phyloP scores from a whole-genome alignment of 2,329 filamentous ascomycete species.

The Penicillium sp. region DNA sequence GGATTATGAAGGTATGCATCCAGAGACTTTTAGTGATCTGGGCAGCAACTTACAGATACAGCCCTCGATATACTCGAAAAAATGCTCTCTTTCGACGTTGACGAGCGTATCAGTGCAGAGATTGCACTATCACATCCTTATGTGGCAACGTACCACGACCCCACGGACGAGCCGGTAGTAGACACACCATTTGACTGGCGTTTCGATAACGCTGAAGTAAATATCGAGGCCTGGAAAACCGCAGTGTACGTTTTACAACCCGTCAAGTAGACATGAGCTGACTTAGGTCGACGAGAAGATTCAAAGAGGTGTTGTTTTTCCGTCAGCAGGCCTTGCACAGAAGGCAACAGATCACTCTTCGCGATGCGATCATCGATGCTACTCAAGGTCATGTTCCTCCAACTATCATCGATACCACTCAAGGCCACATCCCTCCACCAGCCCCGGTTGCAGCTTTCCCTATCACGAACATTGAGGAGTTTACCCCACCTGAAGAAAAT shows the following conservation, averaged over 20 bases:
- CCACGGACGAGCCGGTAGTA: slow-evolving; percentile 89
- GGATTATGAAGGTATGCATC: not conserved
- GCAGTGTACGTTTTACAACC: not conserved
- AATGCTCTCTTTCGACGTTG: slow-evolving; percentile 96
- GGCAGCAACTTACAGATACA: slow-evolving; percentile 35
- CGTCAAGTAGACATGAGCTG: not conserved
- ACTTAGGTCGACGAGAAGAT: not conserved
- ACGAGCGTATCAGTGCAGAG: slow-evolving; percentile 83
- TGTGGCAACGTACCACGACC: slow-evolving; percentile 92
- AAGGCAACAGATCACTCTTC: not conserved
- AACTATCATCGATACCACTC: not conserved
- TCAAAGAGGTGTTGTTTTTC: not conserved
- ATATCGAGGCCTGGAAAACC: not conserved
- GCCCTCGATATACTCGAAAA: slow-evolving; percentile 89
- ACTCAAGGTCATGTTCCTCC: not conserved
- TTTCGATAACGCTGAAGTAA: slow-evolving; percentile 72
- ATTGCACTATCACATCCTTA: slow-evolving; percentile 88
- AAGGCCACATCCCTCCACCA: not conserved
- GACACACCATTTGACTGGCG: slow-evolving; percentile 99
- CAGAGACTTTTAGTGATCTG: not conserved
- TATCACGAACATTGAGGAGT: not conserved
- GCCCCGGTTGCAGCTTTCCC: not conserved
- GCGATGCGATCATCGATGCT: not conserved
- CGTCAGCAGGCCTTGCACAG: not conserved
- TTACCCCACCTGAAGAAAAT: not conserved